Evolutionary conservation across 2,329 filamentous ascomycete genomes (phyloP).

Genomic region (Stachybotrys chartarum): DNA sequence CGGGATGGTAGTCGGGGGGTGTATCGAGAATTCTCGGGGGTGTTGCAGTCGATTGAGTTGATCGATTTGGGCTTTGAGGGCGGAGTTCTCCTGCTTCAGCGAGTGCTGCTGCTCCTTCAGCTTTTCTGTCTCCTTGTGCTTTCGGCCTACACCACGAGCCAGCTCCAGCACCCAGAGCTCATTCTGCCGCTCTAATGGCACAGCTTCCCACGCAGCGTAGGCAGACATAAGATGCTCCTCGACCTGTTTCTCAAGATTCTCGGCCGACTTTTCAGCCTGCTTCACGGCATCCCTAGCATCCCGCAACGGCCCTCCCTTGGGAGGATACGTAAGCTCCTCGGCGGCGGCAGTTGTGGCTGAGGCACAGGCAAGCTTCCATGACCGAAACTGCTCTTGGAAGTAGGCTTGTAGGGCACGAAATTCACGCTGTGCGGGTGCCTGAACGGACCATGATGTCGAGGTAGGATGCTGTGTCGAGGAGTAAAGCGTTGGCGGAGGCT

Average conservation of each 20-base stretch:
- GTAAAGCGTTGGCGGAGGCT: conserved; percentile 75
- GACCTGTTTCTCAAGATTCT: conserved; percentile 60
- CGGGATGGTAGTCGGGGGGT: conserved; percentile 43
- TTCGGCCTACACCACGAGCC: conserved; percentile 50
- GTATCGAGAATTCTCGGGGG: conserved; percentile 50
- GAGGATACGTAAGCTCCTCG: conserved; percentile 46
- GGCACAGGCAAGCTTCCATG: conserved; percentile 51
- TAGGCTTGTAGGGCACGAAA: conserved; percentile 62
- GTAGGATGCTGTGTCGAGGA: conserved; percentile 73
- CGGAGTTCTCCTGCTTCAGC: conserved; percentile 49
- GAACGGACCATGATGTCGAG: conserved; percentile 72
- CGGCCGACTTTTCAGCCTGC: conserved; percentile 44
- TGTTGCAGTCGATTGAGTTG: conserved; percentile 52
- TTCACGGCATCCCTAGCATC: conserved; percentile 39
- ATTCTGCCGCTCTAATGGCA: conserved; percentile 48
- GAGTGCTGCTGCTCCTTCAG: conserved; percentile 42
- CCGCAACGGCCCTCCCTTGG: conserved; percentile 27
- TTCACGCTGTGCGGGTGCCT: conserved; percentile 67
- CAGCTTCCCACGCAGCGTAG: conserved; percentile 66
- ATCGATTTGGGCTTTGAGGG: conserved; percentile 51
- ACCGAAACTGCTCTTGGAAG: conserved; percentile 60
- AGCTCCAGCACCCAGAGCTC: conserved; percentile 57
- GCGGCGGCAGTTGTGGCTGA: conserved; percentile 39
- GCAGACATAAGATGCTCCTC: conserved; percentile 70
- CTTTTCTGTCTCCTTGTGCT: conserved; percentile 46